Conservation (phyloP, 331 rosid species). For the Quercus phellos region DNA sequence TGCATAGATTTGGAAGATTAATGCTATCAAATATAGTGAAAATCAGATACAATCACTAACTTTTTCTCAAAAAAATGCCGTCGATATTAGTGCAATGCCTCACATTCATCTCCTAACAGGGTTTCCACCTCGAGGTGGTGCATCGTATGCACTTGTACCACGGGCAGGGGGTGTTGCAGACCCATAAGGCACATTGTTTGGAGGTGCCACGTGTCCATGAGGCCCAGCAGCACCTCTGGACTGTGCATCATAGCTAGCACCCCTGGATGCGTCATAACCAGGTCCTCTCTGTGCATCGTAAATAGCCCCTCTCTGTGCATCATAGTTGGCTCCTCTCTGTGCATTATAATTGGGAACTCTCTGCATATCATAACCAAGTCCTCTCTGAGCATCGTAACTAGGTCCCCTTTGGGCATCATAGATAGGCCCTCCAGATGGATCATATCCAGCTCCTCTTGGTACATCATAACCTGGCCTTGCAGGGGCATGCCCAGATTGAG, state of each 20-base stretch:
- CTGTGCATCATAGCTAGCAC: slow-evolving; percentile 56
- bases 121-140: slow-evolving; percentile 48
- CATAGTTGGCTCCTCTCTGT: slow-evolving; percentile 50
- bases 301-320: slow-evolving; percentile 36
- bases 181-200: slow-evolving; percentile 53
- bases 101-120: slow-evolving; percentile 35
- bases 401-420: slow-evolving; percentile 49
- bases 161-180: slow-evolving; percentile 62
- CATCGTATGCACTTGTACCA: slow-evolving; percentile 38
- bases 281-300: slow-evolving; percentile 56
- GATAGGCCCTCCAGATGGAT: slow-evolving; percentile 28
- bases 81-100: not conserved
- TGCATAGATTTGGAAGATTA: not conserved
- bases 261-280: slow-evolving; percentile 45
- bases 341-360: slow-evolving; percentile 49
- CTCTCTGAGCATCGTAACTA: slow-evolving; percentile 43
- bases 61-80: not conserved
- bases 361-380: slow-evolving; percentile 43
- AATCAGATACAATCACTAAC: not conserved
- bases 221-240: slow-evolving; percentile 57
- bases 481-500: slow-evolving; percentile 49
- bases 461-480: slow-evolving; percentile 50
- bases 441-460: slow-evolving; percentile 39
- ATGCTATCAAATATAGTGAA: slow-evolving; percentile 9
- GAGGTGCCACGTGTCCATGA: slow-evolving; percentile 41